These are phyloP conservation scores for Zymoseptoria passerinii DNA, from an alignment of 2,329 filamentous ascomycete genomes.

Conservation along the genomic window DNA sequence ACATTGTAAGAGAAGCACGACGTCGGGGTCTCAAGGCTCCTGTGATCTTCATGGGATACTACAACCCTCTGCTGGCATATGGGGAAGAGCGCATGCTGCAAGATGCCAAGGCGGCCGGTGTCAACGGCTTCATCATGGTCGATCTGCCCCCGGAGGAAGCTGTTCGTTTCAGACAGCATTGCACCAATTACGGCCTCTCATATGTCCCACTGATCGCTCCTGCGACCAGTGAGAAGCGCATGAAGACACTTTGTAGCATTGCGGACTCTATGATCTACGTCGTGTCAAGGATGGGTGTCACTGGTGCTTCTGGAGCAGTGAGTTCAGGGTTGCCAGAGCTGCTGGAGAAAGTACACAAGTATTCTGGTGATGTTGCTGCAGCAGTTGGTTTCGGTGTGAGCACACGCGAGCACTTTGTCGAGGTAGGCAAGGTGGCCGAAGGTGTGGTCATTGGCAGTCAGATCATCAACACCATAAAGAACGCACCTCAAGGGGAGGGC, in stretches of 20 bases:
- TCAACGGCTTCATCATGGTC: conserved; percentile 96
- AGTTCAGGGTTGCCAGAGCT: conserved; percentile 76
- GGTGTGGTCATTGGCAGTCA: conserved; percentile 96
- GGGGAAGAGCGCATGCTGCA: conserved; percentile 82
- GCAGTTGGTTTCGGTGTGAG: conserved; percentile 95
- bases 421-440: conserved; percentile 74
- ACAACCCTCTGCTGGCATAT: conserved; percentile 90
- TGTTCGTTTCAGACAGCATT: conserved; percentile 79
- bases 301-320: conserved; percentile 75
- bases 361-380: conserved; percentile 81
- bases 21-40: conserved; percentile 69
- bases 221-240: conserved; percentile 80
- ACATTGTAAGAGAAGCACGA: conserved; percentile 76
- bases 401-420: conserved; percentile 86
- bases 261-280: conserved; percentile 99
- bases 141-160: conserved; percentile 95
- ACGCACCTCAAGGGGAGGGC: conserved; percentile 58
- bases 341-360: conserved; percentile 77
- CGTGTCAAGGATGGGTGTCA: conserved; percentile 94
- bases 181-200: conserved; percentile 72
- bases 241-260: conserved; percentile 92
- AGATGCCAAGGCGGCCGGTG: conserved; percentile 73
- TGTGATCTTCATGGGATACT: conserved; percentile 96
- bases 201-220: conserved; percentile 97
- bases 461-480: conserved; percentile 73